Base-by-base conservation (phyloP, 768 basidiomycete genomes). In the Mycena epipterygia region DNA sequence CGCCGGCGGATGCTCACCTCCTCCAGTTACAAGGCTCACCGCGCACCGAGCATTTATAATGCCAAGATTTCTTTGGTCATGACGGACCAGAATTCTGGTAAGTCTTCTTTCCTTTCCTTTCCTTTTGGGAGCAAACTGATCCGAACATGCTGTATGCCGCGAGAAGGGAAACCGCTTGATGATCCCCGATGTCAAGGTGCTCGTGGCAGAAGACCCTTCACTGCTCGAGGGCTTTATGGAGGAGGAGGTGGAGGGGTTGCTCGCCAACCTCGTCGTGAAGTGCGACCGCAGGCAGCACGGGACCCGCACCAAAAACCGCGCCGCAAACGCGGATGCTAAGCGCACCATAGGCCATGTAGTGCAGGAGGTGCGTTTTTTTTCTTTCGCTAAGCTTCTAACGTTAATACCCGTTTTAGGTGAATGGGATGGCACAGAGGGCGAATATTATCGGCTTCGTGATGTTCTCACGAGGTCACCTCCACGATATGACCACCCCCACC, bases 361-460 rank as follows among this genome's bases (percentile, higher is more conserved):
- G 41, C 27, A 30, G 12, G 58, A 59, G 58, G 58, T 59, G 29
- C 13, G 58, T n/a, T n/a, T 41, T 41, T 19, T 14, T n/a, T n/a
- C n/a, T 53, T 53, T 53, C 30, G 12, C 2, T 6, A 11, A 33
- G 25, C 14, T 30, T 53, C 21, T 33, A 27, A 57, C 41, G 8
- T 21, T 23, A 42, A 39, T 19, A 12, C 13, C 37, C 42, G 5
- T 5, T 39, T 57, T 17, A 58, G 25, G 3, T 58, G 25, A 58
- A 29, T 44, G 29, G 17, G 8, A 27, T 59, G 14, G 41, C 58
- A 1, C 16, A 46, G 27, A 39, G 42, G 21, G 27, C 58, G 19
- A 21, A 21, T 12, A 59, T 59, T 39, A 25, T 59, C 16, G 42
- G 41, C 29, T 59, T 59, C n/a, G 58, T 41, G 29, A 59, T 59